Conservation (phyloP, 352 stramenopile genomes). For the Thraustochytrium sp. region DNA sequence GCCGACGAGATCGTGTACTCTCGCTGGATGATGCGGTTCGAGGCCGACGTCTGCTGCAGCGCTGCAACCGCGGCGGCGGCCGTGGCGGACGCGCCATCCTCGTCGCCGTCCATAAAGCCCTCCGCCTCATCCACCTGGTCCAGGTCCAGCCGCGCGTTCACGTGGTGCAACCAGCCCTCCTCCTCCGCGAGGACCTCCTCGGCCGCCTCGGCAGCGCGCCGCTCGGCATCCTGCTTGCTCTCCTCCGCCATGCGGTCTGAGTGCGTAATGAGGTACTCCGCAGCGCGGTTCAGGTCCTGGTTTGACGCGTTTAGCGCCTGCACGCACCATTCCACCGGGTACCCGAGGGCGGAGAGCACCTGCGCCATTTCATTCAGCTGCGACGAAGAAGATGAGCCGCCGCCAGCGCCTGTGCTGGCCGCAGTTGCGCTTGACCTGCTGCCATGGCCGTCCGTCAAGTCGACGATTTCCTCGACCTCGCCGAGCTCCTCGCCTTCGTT, state of each 20-base stretch:
- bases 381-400: neutral
- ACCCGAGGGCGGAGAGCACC: neutral
- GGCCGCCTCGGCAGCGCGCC: neutral
- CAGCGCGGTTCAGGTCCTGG: constrained; percentile 29
- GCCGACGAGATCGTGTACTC: constrained; percentile 22
- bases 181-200: constrained; percentile 25
- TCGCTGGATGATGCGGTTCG: constrained; percentile 4
- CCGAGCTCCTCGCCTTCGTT: too few relatives aligned
- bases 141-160: neutral
- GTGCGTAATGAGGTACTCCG: constrained; percentile 37
- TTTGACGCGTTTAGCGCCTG: constrained; percentile 12
- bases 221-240: constrained; percentile 39
- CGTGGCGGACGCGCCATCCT: neutral
- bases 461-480: too few relatives aligned
- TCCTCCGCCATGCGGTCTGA: constrained; percentile 21
- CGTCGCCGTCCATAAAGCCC: neutral
- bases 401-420: neutral
- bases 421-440: too few relatives aligned
- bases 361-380: neutral
- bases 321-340: constrained; percentile 33
- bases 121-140: neutral
- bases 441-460: too few relatives aligned
- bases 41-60: neutral
- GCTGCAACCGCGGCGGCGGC: constrained; percentile 3
- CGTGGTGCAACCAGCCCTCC: constrained; percentile 24